Evolutionary conservation across 2,329 filamentous ascomycete species (phyloP).

Genomic region (Penicillium aurantiogriseum): DNA sequence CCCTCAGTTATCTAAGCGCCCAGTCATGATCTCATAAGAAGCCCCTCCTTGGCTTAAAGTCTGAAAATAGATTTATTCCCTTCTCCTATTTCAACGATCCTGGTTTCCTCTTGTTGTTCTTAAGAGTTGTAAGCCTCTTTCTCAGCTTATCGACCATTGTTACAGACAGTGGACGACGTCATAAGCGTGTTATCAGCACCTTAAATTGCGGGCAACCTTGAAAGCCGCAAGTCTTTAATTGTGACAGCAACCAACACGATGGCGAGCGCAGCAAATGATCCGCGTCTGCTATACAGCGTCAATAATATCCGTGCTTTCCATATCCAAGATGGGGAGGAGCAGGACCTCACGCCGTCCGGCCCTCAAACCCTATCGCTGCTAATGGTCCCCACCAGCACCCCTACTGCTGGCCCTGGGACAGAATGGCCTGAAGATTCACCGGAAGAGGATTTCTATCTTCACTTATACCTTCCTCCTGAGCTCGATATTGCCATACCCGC

Average conservation of each 20-base stretch:
- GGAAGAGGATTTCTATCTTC: slow-evolving; percentile 94
- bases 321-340: slow-evolving; percentile 81
- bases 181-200: slow-evolving; percentile 20
- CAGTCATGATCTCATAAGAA: slow-evolving; percentile 19
- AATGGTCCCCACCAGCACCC: slow-evolving; percentile 87
- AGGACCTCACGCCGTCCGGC: slow-evolving; percentile 76
- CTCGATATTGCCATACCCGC: slow-evolving; percentile 90
- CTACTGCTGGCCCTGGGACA: slow-evolving; percentile 57
- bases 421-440: slow-evolving; percentile 63
- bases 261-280: slow-evolving; percentile 34
- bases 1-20: slow-evolving; percentile 25
- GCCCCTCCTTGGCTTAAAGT: slow-evolving; percentile 11
- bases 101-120: not conserved
- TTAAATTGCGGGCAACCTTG: slow-evolving; percentile 5
- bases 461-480: slow-evolving; percentile 90
- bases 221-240: not conserved
- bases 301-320: slow-evolving; percentile 89
- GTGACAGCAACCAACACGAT: slow-evolving; percentile 15
- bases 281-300: slow-evolving; percentile 51
- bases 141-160: not conserved
- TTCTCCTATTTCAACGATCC: not conserved
- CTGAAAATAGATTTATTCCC: slow-evolving; percentile 2
- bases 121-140: not conserved
- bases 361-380: slow-evolving; percentile 88
- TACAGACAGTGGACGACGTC: slow-evolving; percentile 15